Percentiles rank a stretch among this genome's conserved stretches.
Evolutionary conservation across 352 stramenopile genomes (phyloP).

Genomic region (Thraustotheca clavata): DNA sequence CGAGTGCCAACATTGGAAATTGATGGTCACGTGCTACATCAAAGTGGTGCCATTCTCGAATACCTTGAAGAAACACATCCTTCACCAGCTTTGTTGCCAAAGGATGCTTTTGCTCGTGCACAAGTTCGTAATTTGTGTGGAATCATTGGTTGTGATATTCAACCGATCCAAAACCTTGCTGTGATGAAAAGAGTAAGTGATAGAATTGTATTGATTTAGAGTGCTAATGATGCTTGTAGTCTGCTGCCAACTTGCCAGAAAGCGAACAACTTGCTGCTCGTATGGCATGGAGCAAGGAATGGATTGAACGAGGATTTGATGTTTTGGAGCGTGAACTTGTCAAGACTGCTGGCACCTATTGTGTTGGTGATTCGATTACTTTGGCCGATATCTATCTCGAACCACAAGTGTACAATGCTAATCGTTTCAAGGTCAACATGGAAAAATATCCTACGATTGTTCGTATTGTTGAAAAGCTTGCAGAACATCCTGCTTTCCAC

Average conservation of each 20-base stretch:
- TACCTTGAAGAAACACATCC: constrained; percentile 87
- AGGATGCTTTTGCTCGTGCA: constrained; percentile 51
- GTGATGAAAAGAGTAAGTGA: constrained; percentile 50
- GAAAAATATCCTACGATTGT: constrained; percentile 77
- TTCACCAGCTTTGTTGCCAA: constrained; percentile 57
- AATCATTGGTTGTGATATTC: constrained; percentile 86
- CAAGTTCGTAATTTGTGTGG: constrained; percentile 82
- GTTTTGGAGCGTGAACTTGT: constrained; percentile 33
- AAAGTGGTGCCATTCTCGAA: constrained; percentile 89
- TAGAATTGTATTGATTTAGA: neutral
- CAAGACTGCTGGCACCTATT: constrained; percentile 51
- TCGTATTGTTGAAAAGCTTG: constrained; percentile 57
- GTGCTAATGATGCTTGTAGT: neutral
- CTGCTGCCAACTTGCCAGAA: neutral
- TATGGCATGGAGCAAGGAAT: constrained; percentile 9
- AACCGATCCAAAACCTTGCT: constrained; percentile 86
- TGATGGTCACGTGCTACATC: constrained; percentile 52
- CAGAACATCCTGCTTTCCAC: constrained; percentile 72
- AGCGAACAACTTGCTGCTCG: no score
- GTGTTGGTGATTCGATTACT: constrained; percentile 69
- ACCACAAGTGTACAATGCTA: constrained; percentile 90
- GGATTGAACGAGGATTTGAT: constrained; percentile 36
- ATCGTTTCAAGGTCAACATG: constrained; percentile 85
- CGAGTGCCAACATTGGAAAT: constrained; percentile 77
- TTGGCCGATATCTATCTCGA: constrained; percentile 87